A percentile compares a stretch with the other conserved stretches of the same genome.
Conservation (phyloP, 2,329 filamentous ascomycete species). For the Scorias spongiosa region DNA sequence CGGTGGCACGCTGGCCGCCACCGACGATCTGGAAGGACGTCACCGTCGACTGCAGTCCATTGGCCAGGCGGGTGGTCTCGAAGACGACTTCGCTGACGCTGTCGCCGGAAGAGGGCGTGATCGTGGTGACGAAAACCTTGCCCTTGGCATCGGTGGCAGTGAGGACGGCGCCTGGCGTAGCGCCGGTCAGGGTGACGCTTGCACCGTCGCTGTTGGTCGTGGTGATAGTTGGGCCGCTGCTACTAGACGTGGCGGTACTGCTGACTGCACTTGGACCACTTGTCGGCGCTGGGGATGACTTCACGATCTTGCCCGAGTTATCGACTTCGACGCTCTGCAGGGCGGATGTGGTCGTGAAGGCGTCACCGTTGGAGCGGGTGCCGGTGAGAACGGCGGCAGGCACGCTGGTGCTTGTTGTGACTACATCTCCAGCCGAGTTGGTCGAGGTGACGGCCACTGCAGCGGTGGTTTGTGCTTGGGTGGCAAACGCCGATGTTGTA, state of each 20-base stretch:
- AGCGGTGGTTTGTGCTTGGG: slow-evolving; percentile 16
- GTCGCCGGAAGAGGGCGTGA: slow-evolving; percentile 26
- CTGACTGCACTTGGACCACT: slow-evolving; percentile 8
- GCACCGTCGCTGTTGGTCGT: slow-evolving; percentile 26
- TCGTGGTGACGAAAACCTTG: slow-evolving; percentile 30
- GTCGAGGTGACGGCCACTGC: slow-evolving; percentile 17
- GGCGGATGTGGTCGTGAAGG: slow-evolving; percentile 22
- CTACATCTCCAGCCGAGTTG: slow-evolving; percentile 13
- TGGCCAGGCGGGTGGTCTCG: slow-evolving; percentile 18
- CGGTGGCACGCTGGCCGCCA: slow-evolving; percentile 6
- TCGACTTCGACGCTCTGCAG: slow-evolving; percentile 24
- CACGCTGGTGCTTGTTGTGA: slow-evolving; percentile 23
- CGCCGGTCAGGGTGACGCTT: slow-evolving; percentile 20
- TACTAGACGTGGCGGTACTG: not conserved
- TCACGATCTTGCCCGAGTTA: slow-evolving; percentile 22
- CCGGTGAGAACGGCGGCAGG: slow-evolving; percentile 24
- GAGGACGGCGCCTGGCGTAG: slow-evolving; percentile 23
- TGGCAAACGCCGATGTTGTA: slow-evolving; percentile 26
- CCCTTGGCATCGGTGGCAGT: slow-evolving; percentile 28
- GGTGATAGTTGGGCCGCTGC: slow-evolving; percentile 9
- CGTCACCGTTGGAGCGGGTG: slow-evolving; percentile 25
- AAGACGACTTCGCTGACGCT: slow-evolving; percentile 25
- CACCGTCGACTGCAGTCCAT: slow-evolving; percentile 24
- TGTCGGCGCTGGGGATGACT: slow-evolving; percentile 23
- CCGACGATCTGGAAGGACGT: slow-evolving; percentile 31